These are phyloP conservation scores for Lentinula lateritia DNA, from an alignment of 768 basidiomycete genomes.

Conservation along the genomic window DNA sequence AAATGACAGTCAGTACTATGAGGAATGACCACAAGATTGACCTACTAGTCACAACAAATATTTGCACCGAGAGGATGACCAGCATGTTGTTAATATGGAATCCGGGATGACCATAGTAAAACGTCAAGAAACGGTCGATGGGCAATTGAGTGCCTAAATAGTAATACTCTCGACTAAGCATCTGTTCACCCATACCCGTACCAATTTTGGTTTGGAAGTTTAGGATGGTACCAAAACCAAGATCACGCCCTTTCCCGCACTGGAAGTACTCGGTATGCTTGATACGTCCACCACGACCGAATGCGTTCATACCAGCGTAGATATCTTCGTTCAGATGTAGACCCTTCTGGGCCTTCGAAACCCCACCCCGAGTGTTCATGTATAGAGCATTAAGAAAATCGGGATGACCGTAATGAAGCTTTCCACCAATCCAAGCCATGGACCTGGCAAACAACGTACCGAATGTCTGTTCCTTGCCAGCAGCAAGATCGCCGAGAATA, in stretches of 20 bases:
- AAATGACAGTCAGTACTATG: constrained; percentile 11
- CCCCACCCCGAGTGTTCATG: constrained; percentile 97
- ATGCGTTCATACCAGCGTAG: constrained; percentile 98
- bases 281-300: constrained; percentile 94
- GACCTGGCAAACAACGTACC: constrained; percentile 95
- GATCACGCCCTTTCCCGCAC: constrained; percentile 97
- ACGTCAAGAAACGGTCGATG: constrained; percentile 97
- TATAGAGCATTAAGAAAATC: constrained; percentile 98
- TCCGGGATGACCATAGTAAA: constrained; percentile 98
- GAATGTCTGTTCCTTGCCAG: constrained; percentile 99
- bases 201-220: constrained; percentile 99
- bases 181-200: constrained; percentile 99
- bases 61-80: constrained; percentile 93
- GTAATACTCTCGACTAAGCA: constrained; percentile 98
- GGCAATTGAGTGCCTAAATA: constrained; percentile 97
- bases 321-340: constrained; percentile 99
- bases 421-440: constrained; percentile 96
- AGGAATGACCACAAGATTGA: constrained; percentile 14
- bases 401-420: constrained; percentile 98
- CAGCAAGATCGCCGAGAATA: constrained; percentile 96
- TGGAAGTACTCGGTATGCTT: constrained; percentile 99
- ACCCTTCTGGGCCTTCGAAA: constrained; percentile 99
- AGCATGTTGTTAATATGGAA: constrained; percentile 99
- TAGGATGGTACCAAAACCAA: constrained; percentile 97
- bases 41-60: constrained; percentile 89